These are phyloP conservation scores for Diaporthe aspalathi DNA, from an alignment of 2,329 filamentous ascomycete species.

Conservation along the genomic window DNA sequence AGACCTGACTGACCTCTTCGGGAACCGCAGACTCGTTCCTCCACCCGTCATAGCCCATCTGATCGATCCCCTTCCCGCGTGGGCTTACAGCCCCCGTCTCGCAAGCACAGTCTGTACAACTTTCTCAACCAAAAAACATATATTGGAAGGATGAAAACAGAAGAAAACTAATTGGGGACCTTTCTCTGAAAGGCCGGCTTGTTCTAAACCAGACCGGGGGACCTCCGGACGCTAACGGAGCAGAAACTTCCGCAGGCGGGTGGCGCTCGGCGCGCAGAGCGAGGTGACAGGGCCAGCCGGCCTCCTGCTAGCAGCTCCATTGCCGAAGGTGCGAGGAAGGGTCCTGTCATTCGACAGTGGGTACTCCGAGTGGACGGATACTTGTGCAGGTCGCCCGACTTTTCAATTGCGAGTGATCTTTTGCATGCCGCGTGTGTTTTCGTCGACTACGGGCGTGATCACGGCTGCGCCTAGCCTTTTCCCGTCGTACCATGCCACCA, in stretches of 20 bases:
- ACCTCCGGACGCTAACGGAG: slow-evolving; percentile 22
- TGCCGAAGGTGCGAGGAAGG: not conserved
- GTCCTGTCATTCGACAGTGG: not conserved
- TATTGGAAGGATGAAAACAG: not conserved
- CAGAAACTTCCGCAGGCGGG: slow-evolving; percentile 11
- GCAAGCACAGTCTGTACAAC: not conserved
- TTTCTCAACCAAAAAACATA: no score
- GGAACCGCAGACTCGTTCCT: not conserved
- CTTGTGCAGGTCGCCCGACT: not conserved
- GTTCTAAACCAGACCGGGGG: slow-evolving; percentile 14
- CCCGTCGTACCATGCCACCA: not conserved
- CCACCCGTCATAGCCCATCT: not conserved
- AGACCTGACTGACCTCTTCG: not conserved
- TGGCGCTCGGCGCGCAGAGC: not conserved
- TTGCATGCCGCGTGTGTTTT: not conserved
- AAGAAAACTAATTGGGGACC: not conserved
- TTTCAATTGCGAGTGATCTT: not conserved
- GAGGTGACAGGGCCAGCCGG: slow-evolving; percentile 21
- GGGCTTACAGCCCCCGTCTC: not conserved
- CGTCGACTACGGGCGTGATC: not conserved
- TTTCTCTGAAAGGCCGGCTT: slow-evolving; percentile 1
- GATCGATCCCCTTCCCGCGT: not conserved
- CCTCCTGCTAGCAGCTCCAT: not conserved
- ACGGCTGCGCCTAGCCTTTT: not conserved
- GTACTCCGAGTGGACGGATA: not conserved